Evolutionary conservation across 805 yeast species (phyloP).

Genomic region (Metschnikowia reukaufii): DNA sequence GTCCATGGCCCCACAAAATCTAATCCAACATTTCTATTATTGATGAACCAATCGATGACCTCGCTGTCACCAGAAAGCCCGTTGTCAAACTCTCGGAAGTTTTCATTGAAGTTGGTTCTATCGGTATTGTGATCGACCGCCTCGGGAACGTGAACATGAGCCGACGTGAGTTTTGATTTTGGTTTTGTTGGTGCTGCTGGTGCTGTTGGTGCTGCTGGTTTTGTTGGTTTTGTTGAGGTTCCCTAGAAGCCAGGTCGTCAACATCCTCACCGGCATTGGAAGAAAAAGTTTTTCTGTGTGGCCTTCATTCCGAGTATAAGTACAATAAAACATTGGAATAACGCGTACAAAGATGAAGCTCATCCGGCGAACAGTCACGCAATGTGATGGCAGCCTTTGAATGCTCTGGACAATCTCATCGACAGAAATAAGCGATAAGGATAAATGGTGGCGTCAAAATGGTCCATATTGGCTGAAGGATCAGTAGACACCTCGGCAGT

Average conservation of each 20-base stretch:
- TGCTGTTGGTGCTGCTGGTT: not conserved
- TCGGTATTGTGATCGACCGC: not conserved
- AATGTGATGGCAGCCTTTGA: conserved; percentile 70
- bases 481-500: conserved; percentile 21
- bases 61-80: conserved; percentile 37
- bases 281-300: conserved; percentile 29
- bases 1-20: conserved; percentile 73
- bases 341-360: conserved; percentile 76
- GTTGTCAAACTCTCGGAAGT: conserved; percentile 14
- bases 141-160: conserved; percentile 17
- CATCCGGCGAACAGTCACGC: conserved; percentile 86
- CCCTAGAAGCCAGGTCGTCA: conserved; percentile 1
- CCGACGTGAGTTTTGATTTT: not conserved
- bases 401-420: conserved; percentile 70
- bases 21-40: conserved; percentile 34
- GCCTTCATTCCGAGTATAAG: conserved; percentile 72
- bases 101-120: not conserved
- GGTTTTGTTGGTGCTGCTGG: not conserved
- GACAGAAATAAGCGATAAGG: conserved; percentile 62
- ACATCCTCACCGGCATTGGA: conserved; percentile 2
- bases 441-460: conserved; percentile 50
- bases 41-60: conserved; percentile 46
- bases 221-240: not conserved
- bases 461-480: conserved; percentile 24
- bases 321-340: conserved; percentile 77